Percentiles rank a stretch among this genome's conserved stretches.
These are phyloP conservation scores for Nitzschia inconspicua DNA, from an alignment of 108 stramenopile genomes.

Conservation along the genomic window DNA sequence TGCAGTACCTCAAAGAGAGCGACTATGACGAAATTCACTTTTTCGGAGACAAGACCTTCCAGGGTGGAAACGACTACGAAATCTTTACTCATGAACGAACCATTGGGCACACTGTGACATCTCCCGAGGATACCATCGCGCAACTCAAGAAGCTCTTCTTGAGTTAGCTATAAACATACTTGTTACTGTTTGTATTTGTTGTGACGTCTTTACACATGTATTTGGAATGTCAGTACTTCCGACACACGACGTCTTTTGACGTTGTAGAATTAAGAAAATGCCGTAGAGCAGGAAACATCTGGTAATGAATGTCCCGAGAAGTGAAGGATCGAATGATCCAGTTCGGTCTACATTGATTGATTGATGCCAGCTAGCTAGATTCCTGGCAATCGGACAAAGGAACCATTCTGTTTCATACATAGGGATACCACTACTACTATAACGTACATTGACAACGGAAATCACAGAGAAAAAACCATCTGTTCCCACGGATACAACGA, in stretches of 20 bases:
- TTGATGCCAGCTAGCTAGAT: no score
- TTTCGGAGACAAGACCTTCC: conserved; percentile 99
- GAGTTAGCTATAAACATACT: conserved; percentile 15
- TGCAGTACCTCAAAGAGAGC: conserved; percentile 65
- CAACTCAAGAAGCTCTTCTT: conserved; percentile 92
- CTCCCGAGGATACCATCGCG: conserved; percentile 93
- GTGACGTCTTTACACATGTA: not conserved
- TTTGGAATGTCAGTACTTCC: not conserved
- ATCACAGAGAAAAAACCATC: no score
- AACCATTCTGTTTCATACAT: no score
- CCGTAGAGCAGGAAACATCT: no score
- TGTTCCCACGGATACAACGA: no score
- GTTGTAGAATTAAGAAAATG: not conserved
- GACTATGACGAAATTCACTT: conserved; percentile 99
- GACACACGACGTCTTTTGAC: not conserved
- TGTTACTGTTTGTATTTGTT: not conserved
- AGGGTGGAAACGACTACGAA: conserved; percentile 99
- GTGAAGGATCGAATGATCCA: no score
- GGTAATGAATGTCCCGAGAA: no score
- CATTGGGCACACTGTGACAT: conserved; percentile 95
- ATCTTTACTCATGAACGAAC: conserved; percentile 92
- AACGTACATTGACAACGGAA: no score
- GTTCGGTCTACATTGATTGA: no score
- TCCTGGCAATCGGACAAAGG: no score
- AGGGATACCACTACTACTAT: no score